Percentiles rank a stretch among this genome's conserved stretches.
These are phyloP conservation scores for Xylaria hypoxylon DNA, from an alignment of 2,329 filamentous ascomycete genomes.

Conservation along the genomic window DNA sequence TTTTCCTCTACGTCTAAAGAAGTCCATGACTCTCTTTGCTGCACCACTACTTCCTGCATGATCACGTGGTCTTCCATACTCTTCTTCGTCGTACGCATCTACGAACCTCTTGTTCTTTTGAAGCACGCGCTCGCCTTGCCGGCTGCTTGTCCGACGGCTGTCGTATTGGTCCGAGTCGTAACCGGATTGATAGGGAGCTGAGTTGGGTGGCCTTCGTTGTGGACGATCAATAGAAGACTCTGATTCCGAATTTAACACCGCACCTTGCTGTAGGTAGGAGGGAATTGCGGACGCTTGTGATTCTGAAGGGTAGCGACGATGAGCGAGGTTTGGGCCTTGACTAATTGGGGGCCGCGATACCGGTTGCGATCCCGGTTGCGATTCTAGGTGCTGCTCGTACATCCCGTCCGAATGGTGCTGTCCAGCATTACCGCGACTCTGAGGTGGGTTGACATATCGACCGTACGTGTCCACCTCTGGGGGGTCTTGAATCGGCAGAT, in stretches of 20 bases:
- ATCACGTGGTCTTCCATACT: conserved; percentile 66
- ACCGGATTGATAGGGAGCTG: conserved; percentile 59
- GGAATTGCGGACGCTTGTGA: conserved; percentile 60
- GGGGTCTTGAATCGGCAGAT: conserved; percentile 64
- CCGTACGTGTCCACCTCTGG: conserved; percentile 54
- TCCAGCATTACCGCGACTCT: conserved; percentile 36
- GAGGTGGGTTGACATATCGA: conserved; percentile 51
- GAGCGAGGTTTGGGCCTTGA: conserved; percentile 51
- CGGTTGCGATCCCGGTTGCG: conserved; percentile 46
- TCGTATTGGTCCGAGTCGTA: conserved; percentile 60
- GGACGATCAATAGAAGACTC: conserved; percentile 65
- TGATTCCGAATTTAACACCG: conserved; percentile 63
- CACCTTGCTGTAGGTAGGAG: conserved; percentile 60
- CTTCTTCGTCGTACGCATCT: conserved; percentile 86
- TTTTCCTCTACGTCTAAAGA: conserved; percentile 89
- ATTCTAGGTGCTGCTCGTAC: conserved; percentile 53
- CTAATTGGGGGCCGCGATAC: conserved; percentile 40
- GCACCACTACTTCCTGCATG: conserved; percentile 87
- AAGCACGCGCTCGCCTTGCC: conserved; percentile 66
- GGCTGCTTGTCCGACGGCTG: conserved; percentile 54
- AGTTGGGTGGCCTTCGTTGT: conserved; percentile 56
- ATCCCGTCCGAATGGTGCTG: conserved; percentile 55
- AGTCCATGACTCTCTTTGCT: conserved; percentile 96
- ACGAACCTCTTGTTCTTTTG: conserved; percentile 91
- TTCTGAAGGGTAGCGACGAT: conserved; percentile 57